Percentiles rank a stretch among this genome's conserved stretches.
These are phyloP conservation scores for Inonotus obliquus DNA, from an alignment of 1,284 basidiomycete species.

Conservation along the genomic window DNA sequence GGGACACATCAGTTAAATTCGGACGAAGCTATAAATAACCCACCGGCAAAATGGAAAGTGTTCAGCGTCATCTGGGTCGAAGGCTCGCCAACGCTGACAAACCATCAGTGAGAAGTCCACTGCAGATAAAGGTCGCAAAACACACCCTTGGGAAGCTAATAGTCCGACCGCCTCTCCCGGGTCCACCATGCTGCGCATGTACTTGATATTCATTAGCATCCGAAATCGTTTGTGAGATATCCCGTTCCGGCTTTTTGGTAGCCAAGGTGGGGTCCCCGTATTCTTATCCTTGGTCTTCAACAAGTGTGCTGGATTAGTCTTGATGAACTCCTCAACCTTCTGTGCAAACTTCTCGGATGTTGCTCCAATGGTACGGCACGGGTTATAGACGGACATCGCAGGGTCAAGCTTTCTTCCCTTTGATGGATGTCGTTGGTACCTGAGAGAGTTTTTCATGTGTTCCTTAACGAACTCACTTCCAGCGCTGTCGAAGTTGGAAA, in stretches of 20 bases:
- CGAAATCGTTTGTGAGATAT: slow-evolving; percentile 66
- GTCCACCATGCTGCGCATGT: slow-evolving; percentile 91
- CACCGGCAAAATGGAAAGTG: slow-evolving; percentile 98
- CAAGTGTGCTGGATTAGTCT: slow-evolving; percentile 73
- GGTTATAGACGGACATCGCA: slow-evolving; percentile 73
- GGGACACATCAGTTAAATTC: slow-evolving; percentile 14
- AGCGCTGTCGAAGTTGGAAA: slow-evolving; percentile 46
- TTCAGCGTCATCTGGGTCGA: slow-evolving; percentile 99
- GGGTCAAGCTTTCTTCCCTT: slow-evolving; percentile 63
- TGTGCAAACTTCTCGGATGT: slow-evolving; percentile 92
- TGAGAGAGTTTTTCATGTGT: slow-evolving; percentile 91
- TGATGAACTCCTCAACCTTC: slow-evolving; percentile 78
- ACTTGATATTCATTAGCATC: slow-evolving; percentile 83
- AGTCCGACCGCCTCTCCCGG: slow-evolving; percentile 98
- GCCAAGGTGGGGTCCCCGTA: slow-evolving; percentile 32
- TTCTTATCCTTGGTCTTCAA: slow-evolving; percentile 63
- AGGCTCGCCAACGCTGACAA: slow-evolving; percentile 87
- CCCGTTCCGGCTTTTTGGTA: slow-evolving; percentile 43
- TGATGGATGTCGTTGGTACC: slow-evolving; percentile 50
- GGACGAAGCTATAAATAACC: slow-evolving; percentile 23
- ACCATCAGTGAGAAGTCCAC: slow-evolving; percentile 12
- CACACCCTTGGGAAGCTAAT: slow-evolving; percentile 94
- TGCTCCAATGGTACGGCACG: slow-evolving; percentile 79
- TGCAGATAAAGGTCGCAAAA: slow-evolving; percentile 17
- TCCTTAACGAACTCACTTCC: slow-evolving; percentile 65